Evolutionary conservation across 495 filamentous ascomycete genomes (phyloP).

Genomic region (Ramalina peruviana): DNA sequence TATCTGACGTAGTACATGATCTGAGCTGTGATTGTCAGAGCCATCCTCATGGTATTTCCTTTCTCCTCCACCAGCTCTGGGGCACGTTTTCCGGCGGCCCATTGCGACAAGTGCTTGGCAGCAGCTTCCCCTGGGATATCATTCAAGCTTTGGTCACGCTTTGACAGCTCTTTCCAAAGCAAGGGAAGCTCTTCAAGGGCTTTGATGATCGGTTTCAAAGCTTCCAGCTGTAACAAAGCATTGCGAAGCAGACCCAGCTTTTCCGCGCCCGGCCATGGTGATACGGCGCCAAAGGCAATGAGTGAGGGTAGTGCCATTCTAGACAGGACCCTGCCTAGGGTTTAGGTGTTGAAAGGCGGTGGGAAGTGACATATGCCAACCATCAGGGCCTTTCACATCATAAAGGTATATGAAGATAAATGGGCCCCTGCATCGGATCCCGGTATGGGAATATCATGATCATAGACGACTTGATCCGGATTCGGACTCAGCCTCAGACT

Average conservation of each 20-base stretch:
- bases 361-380: background rate
- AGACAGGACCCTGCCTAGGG: background rate
- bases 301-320: slow-evolving; percentile 4
- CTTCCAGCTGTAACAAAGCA: background rate
- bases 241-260: slow-evolving; percentile 1
- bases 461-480: background rate
- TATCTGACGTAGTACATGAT: slow-evolving; percentile 4
- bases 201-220: background rate
- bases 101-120: background rate
- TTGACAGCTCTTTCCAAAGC: slow-evolving; percentile 1
- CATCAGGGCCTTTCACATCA: background rate
- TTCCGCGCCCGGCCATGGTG: slow-evolving; percentile 7
- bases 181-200: background rate
- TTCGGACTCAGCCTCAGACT: background rate
- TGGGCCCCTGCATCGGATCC: background rate
- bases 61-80: background rate
- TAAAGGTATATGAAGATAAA: slow-evolving; percentile 1
- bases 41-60: slow-evolving; percentile 4
- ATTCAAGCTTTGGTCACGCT: background rate
- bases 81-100: background rate
- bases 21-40: background rate
- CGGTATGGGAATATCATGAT: background rate
- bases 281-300: slow-evolving; percentile 6
- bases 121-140: slow-evolving; percentile 1
- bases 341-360: background rate